A percentile compares a stretch with the other conserved stretches of the same genome.
These are phyloP conservation scores for Claviceps digitariae DNA, from an alignment of 2,329 filamentous ascomycete genomes.

Conservation along the genomic window DNA sequence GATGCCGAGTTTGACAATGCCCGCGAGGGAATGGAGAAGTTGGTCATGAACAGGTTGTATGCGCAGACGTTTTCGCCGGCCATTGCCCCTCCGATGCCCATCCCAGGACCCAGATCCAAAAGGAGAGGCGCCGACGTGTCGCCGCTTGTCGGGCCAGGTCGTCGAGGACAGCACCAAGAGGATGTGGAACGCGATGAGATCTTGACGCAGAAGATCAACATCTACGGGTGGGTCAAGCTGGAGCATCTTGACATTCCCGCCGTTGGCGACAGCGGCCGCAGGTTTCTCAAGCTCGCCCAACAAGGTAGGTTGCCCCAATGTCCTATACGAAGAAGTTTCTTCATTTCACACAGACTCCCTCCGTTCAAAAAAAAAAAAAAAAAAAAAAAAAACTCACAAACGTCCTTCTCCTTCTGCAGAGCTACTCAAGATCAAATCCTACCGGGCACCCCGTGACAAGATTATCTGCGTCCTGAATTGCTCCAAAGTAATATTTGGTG, in stretches of 20 bases:
- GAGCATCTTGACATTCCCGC: conserved; percentile 86
- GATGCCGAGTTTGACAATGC: conserved; percentile 98
- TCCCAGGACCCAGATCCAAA: conserved; percentile 54
- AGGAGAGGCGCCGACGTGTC: conserved; percentile 54
- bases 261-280: conserved; percentile 71
- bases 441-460: conserved; percentile 93
- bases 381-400: not conserved
- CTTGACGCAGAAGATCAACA: conserved; percentile 90
- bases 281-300: conserved; percentile 79
- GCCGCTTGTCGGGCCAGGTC: conserved; percentile 53
- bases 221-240: conserved; percentile 90
- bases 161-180: conserved; percentile 90
- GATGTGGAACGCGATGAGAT: conserved; percentile 94
- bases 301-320: conserved; percentile 45
- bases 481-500: conserved; percentile 98
- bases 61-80: conserved; percentile 91
- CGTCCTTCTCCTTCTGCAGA: conserved; percentile 36
- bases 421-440: conserved; percentile 89
- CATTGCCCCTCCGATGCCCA: conserved; percentile 67
- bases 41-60: conserved; percentile 97
- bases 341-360: too few relatives aligned
- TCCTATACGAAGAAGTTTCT: too few relatives aligned
- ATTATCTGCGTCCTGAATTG: conserved; percentile 97
- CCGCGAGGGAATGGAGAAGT: conserved; percentile 96
- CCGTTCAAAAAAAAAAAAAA: too few relatives aligned